phyloP scores from a whole-genome alignment of 2,329 filamentous ascomycete species.

The Colletotrichum sp. region DNA sequence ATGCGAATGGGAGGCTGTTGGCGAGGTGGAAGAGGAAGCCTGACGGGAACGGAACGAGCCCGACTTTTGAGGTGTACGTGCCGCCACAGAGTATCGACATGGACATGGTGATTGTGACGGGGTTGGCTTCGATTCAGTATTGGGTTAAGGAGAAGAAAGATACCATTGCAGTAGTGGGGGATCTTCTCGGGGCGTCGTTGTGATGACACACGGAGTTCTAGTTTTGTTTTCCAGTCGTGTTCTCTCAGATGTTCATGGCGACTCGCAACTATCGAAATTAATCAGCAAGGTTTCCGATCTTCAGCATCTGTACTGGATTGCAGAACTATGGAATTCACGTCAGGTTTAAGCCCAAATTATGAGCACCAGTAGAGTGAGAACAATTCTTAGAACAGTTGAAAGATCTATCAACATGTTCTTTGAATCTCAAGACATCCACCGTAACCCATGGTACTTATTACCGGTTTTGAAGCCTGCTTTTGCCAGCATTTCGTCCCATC shows the following conservation, averaged over 20 bases:
- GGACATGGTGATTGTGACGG: conserved; percentile 14
- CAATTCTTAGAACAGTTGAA: not conserved
- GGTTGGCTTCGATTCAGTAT: not conserved
- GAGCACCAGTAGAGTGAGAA: not conserved
- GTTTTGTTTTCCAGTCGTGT: not conserved
- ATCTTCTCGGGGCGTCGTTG: not conserved
- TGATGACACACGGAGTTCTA: not conserved
- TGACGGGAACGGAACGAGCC: not conserved
- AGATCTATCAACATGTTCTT: not conserved
- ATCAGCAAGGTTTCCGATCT: not conserved
- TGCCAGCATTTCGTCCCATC: not conserved
- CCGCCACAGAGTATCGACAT: conserved; percentile 13
- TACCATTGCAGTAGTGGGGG: not conserved
- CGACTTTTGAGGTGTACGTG: conserved; percentile 14
- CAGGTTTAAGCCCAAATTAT: accelerated
- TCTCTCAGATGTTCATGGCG: not conserved
- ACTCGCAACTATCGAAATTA: not conserved
- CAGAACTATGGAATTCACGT: not conserved
- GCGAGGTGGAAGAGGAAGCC: not conserved
- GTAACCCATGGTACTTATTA: accelerated
- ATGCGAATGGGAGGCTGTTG: not conserved
- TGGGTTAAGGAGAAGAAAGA: conserved; percentile 5
- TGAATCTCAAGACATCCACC: not conserved
- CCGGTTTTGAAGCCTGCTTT: not conserved
- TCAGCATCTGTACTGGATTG: not conserved